A percentile compares a stretch with the other conserved stretches of the same genome.
phyloP scores from a whole-genome alignment of 1,139 yeast species.

The Yamadazyma oceani region DNA sequence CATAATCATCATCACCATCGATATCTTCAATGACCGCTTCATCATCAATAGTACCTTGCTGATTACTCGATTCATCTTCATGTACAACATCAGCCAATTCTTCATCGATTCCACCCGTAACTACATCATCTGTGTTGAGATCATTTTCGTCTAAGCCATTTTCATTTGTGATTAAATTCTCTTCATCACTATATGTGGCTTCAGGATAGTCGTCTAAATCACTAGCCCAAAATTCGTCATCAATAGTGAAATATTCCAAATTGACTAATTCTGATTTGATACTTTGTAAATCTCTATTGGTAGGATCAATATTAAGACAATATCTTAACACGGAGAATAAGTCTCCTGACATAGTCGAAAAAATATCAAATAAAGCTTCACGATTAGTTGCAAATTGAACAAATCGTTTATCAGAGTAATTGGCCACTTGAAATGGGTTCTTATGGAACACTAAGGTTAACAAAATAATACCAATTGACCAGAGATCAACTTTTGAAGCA shows the following conservation, averaged over 20 bases:
- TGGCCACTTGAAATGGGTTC: conserved; percentile 86
- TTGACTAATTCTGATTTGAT: conserved; percentile 61
- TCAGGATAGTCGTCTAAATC: conserved; percentile 37
- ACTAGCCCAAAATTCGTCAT: conserved; percentile 64
- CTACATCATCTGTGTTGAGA: conserved; percentile 1
- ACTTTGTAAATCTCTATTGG: conserved; percentile 65
- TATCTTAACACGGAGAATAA: conserved; percentile 79
- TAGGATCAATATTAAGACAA: conserved; percentile 83
- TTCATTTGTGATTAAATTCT: conserved; percentile 8
- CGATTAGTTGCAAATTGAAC: conserved; percentile 84
- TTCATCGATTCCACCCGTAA: conserved; percentile 6
- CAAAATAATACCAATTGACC: conserved; percentile 90
- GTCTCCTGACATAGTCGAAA: conserved; percentile 86
- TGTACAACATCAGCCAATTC: conserved; percentile 1
- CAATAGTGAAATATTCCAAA: conserved; percentile 75
- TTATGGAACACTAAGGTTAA: conserved; percentile 85
- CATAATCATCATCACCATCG: conserved; percentile 7
- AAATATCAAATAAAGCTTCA: conserved; percentile 88
- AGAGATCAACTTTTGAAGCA: conserved; percentile 84
- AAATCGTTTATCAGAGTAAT: conserved; percentile 81
- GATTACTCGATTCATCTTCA: background rate
- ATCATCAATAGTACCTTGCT: conserved; percentile 1
- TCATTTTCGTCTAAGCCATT: background rate
- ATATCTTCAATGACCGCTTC: conserved; percentile 4
- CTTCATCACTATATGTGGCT: conserved; percentile 10